Evolutionary conservation across 2,329 filamentous ascomycete species (phyloP).

Genomic region (Colletotrichum tabaci): DNA sequence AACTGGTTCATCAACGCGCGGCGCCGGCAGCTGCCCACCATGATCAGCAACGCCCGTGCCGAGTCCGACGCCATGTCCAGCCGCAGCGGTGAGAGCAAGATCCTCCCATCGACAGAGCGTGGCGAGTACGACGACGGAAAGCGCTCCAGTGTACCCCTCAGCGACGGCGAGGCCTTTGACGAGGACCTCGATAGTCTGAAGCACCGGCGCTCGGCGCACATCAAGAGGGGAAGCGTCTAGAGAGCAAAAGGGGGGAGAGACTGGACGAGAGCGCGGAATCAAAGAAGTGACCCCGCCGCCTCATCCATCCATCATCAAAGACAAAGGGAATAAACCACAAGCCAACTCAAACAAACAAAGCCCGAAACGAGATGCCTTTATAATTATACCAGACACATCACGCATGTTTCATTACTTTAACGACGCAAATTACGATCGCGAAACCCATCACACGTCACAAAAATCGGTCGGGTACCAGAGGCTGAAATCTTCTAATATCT

Average conservation of each 20-base stretch:
- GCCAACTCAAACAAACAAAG: conserved; percentile 11
- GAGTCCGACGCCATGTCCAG: conserved; percentile 63
- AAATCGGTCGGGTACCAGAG: conserved; percentile 11
- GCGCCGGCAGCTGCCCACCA: conserved; percentile 73
- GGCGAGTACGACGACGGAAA: conserved; percentile 57
- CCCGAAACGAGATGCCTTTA: neutral
- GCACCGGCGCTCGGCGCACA: conserved; percentile 53
- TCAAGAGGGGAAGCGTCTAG: conserved; percentile 64
- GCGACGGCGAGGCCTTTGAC: conserved; percentile 65
- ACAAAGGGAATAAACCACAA: neutral
- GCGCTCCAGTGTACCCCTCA: conserved; percentile 56
- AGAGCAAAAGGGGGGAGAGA: neutral
- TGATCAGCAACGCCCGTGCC: conserved; percentile 70
- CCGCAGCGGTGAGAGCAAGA: conserved; percentile 52
- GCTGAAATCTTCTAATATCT: conserved; percentile 11
- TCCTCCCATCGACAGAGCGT: conserved; percentile 57
- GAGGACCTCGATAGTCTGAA: conserved; percentile 57
- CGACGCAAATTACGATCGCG: conserved; percentile 35
- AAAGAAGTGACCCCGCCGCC: neutral
- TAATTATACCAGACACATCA: conserved; percentile 22
- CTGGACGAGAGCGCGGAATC: neutral
- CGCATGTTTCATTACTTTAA: conserved; percentile 26
- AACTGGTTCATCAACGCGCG: conserved; percentile 89
- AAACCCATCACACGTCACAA: conserved; percentile 27
- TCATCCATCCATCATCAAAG: neutral